Percentiles rank a stretch among this genome's conserved stretches.
These are phyloP conservation scores for Phylloporus rhodoxanthus DNA, from an alignment of 768 basidiomycete species.

Conservation along the genomic window DNA sequence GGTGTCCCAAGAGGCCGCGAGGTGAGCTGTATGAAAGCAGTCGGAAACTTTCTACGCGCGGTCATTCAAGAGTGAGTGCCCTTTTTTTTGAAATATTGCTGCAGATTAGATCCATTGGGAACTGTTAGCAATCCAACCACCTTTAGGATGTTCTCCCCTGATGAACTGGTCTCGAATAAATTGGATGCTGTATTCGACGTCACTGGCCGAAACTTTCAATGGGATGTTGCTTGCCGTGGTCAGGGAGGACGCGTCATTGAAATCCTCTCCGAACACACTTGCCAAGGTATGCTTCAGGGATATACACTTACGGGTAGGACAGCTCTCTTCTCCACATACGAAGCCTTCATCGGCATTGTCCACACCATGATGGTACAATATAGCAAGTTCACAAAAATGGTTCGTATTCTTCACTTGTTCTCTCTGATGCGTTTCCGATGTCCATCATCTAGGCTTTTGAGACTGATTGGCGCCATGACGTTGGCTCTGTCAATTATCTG, in stretches of 20 bases:
- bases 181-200: conserved; percentile 72
- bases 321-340: conserved; percentile 84
- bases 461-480: conserved; percentile 65
- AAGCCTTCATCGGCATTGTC: conserved; percentile 86
- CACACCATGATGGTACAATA: conserved; percentile 91
- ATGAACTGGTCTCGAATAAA: conserved; percentile 84
- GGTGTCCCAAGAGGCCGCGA: conserved; percentile 49
- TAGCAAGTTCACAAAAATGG: conserved; percentile 84
- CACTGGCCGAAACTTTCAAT: conserved; percentile 75
- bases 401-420: conserved; percentile 18
- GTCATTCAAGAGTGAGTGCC: conserved; percentile 48
- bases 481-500: conserved; percentile 76
- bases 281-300: conserved; percentile 87
- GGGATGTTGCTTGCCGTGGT: conserved; percentile 63
- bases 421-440: background rate
- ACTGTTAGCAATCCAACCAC: conserved; percentile 57
- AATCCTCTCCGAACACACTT: conserved; percentile 84
- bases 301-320: conserved; percentile 87
- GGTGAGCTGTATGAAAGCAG: conserved; percentile 72
- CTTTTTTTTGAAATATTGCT: background rate
- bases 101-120: background rate
- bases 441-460: conserved; percentile 38
- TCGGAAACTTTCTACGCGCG: conserved; percentile 51
- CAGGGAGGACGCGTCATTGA: conserved; percentile 82
- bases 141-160: conserved; percentile 89